Conservation (phyloP, 441 rosid species). For the Iberis amara region DNA sequence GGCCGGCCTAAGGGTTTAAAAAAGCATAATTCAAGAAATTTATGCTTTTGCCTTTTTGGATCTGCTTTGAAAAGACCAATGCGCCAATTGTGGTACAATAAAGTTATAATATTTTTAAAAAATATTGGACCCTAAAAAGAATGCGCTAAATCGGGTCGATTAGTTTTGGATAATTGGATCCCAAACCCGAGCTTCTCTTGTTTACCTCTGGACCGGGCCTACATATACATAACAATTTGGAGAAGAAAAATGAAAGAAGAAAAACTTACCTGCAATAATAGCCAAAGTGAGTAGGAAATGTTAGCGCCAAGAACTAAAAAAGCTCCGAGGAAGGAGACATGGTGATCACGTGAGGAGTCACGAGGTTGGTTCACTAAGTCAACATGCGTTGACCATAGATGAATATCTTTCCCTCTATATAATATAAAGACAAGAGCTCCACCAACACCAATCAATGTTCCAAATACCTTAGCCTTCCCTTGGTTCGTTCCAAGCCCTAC, state of each 20-base stretch:
- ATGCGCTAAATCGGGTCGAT: too few species aligned
- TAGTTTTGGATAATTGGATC: too few species aligned
- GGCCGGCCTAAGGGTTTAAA: too few species aligned
- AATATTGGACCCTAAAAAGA: too few species aligned
- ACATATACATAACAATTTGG: background rate
- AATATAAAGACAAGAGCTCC: conserved; percentile 67
- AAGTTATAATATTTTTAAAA: too few species aligned
- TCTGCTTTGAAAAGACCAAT: too few species aligned
- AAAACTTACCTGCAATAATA: conserved; percentile 42
- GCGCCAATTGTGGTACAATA: too few species aligned
- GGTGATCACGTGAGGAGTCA: conserved; percentile 3
- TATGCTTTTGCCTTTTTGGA: too few species aligned
- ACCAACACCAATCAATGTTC: conserved; percentile 51
- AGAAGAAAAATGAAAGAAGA: background rate
- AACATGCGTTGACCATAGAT: conserved; percentile 42
- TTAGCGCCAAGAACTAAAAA: conserved; percentile 40
- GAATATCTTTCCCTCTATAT: conserved; percentile 43
- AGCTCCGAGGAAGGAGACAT: conserved; percentile 31
- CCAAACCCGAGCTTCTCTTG: too few species aligned
- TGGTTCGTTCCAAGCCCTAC: conserved; percentile 31
- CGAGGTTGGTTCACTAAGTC: conserved; percentile 32
- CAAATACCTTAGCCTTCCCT: conserved; percentile 59
- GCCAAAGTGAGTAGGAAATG: conserved; percentile 41
- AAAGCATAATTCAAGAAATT: too few species aligned
- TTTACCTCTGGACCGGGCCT: too few species aligned